These are phyloP conservation scores for Fusarium nematophilum DNA, from an alignment of 2,329 filamentous ascomycete species.

Conservation along the genomic window DNA sequence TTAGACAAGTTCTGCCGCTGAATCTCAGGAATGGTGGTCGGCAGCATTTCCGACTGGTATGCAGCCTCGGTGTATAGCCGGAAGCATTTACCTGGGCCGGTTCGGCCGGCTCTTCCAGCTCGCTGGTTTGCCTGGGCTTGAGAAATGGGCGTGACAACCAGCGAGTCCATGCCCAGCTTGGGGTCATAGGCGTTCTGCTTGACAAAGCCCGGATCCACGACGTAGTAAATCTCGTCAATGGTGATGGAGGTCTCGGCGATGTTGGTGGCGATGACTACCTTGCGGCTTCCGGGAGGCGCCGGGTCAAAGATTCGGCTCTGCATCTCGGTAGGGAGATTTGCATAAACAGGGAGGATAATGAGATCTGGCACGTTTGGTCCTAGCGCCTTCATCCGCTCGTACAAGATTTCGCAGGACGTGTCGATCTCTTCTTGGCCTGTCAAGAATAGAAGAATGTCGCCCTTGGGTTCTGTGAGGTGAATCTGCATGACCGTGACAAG, in stretches of 20 bases:
- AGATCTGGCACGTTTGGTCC: constrained; percentile 92
- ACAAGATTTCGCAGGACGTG: constrained; percentile 90
- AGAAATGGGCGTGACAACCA: constrained; percentile 95
- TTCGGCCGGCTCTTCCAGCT: constrained; percentile 91
- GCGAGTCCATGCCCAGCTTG: constrained; percentile 96
- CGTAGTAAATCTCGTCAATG: constrained; percentile 97
- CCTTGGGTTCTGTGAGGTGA: constrained; percentile 89
- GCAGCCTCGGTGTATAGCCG: constrained; percentile 94
- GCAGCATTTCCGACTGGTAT: constrained; percentile 96
- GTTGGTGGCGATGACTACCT: constrained; percentile 97
- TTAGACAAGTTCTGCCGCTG: constrained; percentile 92
- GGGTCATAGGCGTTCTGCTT: constrained; percentile 98
- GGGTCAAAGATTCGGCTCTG: constrained; percentile 96
- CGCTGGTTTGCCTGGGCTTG: constrained; percentile 97
- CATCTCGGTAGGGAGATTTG: constrained; percentile 90
- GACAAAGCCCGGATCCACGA: constrained; percentile 96
- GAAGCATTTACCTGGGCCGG: constrained; percentile 96
- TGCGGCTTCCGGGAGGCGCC: constrained; percentile 84
- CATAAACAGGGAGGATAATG: constrained; percentile 95
- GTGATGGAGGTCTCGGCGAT: constrained; percentile 99
- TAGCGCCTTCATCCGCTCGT: constrained; percentile 95
- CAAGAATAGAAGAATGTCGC: constrained; percentile 96
- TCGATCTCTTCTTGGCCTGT: constrained; percentile 99
- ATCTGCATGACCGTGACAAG: constrained; percentile 99
- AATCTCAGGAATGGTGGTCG: constrained; percentile 95